These are phyloP conservation scores for Aspergillus wentii DNA, from an alignment of 495 filamentous ascomycete genomes.

Conservation along the genomic window DNA sequence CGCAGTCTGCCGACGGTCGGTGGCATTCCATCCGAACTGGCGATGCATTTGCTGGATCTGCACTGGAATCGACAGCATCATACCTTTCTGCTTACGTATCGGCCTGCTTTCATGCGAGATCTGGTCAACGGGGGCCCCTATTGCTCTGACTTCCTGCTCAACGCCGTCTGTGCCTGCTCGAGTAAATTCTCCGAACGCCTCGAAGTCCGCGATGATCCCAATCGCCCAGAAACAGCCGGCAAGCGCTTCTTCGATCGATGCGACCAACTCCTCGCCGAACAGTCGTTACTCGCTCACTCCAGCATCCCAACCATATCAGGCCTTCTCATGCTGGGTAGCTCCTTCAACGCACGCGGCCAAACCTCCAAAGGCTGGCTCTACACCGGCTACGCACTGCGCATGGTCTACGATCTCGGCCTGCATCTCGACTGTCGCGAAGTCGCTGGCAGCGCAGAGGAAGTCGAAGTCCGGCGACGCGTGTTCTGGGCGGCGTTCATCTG, in stretches of 20 bases:
- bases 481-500: conserved; percentile 21
- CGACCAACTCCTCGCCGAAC: conserved; percentile 14
- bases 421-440: too few relatives aligned
- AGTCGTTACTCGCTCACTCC: conserved; percentile 12
- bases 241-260: conserved; percentile 22
- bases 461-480: conserved; percentile 17
- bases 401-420: conserved; percentile 34
- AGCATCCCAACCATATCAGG: conserved; percentile 22
- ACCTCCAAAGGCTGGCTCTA: conserved; percentile 29
- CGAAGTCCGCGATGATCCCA: conserved; percentile 25
- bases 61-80: conserved; percentile 32
- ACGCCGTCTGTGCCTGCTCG: conserved; percentile 31
- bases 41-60: conserved; percentile 21
- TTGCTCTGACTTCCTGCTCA: conserved; percentile 30
- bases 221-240: conserved; percentile 18
- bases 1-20: neutral
- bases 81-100: conserved; percentile 28
- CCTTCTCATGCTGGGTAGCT: conserved; percentile 17
- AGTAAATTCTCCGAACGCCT: conserved; percentile 23
- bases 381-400: conserved; percentile 25
- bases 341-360: conserved; percentile 17
- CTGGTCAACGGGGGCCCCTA: conserved; percentile 28
- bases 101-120: conserved; percentile 34
- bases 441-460: conserved; percentile 9
- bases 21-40: conserved; percentile 14